Conservation (phyloP, 2,329 filamentous ascomycete species). For the Fusarium concolor region DNA sequence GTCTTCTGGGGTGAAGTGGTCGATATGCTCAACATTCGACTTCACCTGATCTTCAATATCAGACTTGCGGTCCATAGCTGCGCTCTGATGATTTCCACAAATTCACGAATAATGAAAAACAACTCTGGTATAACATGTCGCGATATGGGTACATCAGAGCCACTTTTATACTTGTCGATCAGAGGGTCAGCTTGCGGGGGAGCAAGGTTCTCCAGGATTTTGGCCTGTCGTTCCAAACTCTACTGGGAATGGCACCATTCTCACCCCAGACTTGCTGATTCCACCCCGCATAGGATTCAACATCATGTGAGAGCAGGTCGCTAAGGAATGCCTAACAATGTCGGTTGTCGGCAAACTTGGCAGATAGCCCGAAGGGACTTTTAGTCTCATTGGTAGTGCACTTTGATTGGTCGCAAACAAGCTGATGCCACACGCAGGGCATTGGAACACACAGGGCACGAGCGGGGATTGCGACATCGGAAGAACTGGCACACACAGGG, state of each 20-base stretch:
- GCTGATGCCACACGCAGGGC: slow-evolving; percentile 8
- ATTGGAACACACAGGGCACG: slow-evolving; percentile 11
- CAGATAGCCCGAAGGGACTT: not conserved
- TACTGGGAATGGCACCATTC: not conserved
- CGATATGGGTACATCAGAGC: not conserved
- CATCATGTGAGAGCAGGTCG: slow-evolving; percentile 4
- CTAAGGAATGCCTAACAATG: not conserved
- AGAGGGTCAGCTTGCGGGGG: slow-evolving; percentile 9
- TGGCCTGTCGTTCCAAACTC: not conserved
- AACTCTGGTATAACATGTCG: not conserved
- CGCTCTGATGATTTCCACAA: no score
- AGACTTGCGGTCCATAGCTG: slow-evolving; percentile 6
- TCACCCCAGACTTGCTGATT: not conserved
- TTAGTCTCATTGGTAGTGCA: not conserved
- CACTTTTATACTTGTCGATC: slow-evolving; percentile 16
- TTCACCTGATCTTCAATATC: slow-evolving; percentile 41
- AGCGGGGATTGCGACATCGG: not conserved
- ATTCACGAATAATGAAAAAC: not conserved
- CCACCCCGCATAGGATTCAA: not conserved
- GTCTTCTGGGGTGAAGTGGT: slow-evolving; percentile 28
- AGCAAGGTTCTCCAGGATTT: slow-evolving; percentile 2
- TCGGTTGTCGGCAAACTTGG: not conserved
- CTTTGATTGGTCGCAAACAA: not conserved
- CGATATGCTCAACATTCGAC: slow-evolving; percentile 35
- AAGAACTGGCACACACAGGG: slow-evolving; percentile 20